Evolutionary conservation across 202 grass and related monocot genomes (phyloP).

Genomic region (Zoysia matrella): DNA sequence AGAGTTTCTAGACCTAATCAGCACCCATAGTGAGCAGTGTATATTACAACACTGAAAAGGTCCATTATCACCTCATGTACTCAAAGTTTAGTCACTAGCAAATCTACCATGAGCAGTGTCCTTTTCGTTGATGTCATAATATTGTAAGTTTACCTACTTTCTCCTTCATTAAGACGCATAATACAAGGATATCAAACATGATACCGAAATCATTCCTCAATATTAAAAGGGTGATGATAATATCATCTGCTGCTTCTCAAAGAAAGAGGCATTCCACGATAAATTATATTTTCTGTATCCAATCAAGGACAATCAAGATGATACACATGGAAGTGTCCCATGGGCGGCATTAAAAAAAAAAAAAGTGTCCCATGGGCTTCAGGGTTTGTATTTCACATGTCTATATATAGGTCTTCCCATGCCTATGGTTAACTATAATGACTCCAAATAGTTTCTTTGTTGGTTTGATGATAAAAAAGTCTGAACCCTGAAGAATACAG

Average conservation of each 20-base stretch:
- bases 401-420: background rate
- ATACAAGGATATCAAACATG: slow-evolving; percentile 1
- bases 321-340: background rate
- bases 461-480: background rate
- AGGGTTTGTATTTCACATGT: background rate
- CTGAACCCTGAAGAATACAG: background rate
- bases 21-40: background rate
- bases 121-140: background rate
- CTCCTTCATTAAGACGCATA: background rate
- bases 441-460: background rate
- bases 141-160: background rate
- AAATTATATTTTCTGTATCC: background rate
- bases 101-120: background rate
- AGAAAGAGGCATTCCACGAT: background rate
- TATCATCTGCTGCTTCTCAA: background rate
- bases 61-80: background rate
- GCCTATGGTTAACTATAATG: background rate
- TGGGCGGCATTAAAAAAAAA: no score
- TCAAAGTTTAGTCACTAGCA: slow-evolving; percentile 13
- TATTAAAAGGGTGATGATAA: background rate
- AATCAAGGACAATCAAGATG: background rate
- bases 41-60: slow-evolving; percentile 18
- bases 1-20: background rate
- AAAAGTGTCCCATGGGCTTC: no score
- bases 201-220: background rate